These are phyloP conservation scores for Gossypium sturtianum DNA, from an alignment of 345 rosid genomes.

Conservation along the genomic window DNA sequence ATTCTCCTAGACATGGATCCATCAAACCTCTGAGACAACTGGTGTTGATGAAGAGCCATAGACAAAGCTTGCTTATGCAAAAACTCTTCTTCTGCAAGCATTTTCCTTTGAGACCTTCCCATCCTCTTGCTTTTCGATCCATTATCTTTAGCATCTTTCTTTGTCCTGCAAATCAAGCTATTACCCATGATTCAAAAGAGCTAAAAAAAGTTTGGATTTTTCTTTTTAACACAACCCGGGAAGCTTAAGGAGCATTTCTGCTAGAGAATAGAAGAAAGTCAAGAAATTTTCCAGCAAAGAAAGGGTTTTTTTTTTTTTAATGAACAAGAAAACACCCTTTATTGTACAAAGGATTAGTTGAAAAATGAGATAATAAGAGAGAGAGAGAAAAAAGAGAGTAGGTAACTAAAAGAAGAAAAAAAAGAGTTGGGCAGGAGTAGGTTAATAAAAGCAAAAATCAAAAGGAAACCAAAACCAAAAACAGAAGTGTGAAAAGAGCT, in stretches of 20 bases:
- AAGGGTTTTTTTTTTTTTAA: neutral
- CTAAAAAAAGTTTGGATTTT: neutral
- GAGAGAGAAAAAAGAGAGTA: neutral
- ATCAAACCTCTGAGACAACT: constrained; percentile 84
- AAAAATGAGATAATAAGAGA: constrained; percentile 6
- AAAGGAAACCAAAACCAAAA: neutral
- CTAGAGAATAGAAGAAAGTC: neutral
- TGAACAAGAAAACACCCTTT: neutral
- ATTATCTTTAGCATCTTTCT: constrained; percentile 50
- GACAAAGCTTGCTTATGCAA: constrained; percentile 90
- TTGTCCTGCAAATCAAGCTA: constrained; percentile 58
- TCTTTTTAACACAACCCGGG: constrained; percentile 4
- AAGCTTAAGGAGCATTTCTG: constrained; percentile 8
- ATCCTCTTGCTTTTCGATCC: constrained; percentile 80
- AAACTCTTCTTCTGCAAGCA: constrained; percentile 77
- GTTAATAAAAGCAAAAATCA: neutral
- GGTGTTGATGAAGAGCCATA: constrained; percentile 89
- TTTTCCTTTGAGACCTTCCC: constrained; percentile 82
- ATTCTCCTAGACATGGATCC: constrained; percentile 97
- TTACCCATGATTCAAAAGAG: constrained; percentile 61
- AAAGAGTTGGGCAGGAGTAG: neutral
- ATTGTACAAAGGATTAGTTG: neutral
- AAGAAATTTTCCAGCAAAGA: neutral
- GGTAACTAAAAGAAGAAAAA: neutral
- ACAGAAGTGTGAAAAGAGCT: constrained; percentile 1